A percentile compares a stretch with the other conserved stretches of the same genome.
phyloP scores from a whole-genome alignment of 2,329 filamentous ascomycete genomes.

The Botrytis fabae region DNA sequence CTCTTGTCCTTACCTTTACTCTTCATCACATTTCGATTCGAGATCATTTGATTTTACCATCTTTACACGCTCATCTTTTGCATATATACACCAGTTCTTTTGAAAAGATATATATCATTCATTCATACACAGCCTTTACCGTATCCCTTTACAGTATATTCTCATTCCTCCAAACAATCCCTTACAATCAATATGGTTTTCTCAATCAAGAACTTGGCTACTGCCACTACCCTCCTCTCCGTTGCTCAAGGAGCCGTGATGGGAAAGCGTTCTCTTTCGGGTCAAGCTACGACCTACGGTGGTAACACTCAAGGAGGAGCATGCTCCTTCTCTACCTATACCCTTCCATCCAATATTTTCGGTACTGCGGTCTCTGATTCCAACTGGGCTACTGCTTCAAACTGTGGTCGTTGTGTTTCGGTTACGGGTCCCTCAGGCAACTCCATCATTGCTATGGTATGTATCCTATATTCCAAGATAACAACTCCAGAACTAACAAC shows the following conservation, averaged over 20 bases:
- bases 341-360: constrained; percentile 56
- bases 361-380: constrained; percentile 62
- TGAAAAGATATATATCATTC: constrained; percentile 17
- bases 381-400: constrained; percentile 55
- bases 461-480: constrained; percentile 18
- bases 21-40: constrained; percentile 8
- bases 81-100: not conserved
- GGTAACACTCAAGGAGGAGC: constrained; percentile 59
- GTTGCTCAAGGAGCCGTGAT: constrained; percentile 36
- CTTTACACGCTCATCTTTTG: not conserved
- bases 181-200: constrained; percentile 33
- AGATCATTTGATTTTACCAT: not conserved
- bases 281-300: constrained; percentile 54
- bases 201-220: constrained; percentile 30
- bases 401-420: constrained; percentile 62
- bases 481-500: not conserved
- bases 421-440: constrained; percentile 59
- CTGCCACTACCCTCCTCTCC: constrained; percentile 27
- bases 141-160: not conserved
- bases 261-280: constrained; percentile 38
- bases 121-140: not conserved
- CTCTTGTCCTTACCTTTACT: not conserved
- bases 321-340: constrained; percentile 65
- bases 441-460: constrained; percentile 63
- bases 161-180: not conserved